Evolutionary conservation across 805 yeast genomes (phyloP), one percentile per base, ranked within the genome.

Genomic region (Starmerella floricola): DNA sequence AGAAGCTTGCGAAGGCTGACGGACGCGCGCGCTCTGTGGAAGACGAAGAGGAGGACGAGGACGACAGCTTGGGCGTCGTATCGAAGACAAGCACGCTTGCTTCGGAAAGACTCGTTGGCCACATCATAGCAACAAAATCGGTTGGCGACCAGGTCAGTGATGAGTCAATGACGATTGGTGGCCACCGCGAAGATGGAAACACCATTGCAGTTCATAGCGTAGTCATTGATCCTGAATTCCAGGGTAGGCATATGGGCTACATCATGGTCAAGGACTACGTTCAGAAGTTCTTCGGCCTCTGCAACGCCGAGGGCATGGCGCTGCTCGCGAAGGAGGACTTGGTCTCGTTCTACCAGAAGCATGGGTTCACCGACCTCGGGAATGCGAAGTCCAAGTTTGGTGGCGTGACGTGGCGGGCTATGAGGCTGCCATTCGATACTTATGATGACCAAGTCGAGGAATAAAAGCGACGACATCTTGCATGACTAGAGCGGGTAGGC

Each of bases 211-310:
- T 88, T 37, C 97, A 91, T 60, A 76, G 91, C 3, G 64, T 88
- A 19, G 87, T 76, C 2, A 74, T 91, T 21, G 76, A 76, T 52
- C 82, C 86, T 18, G 74, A 76, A 31, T 84, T 76, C 70, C 84
- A 79, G 59, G 83, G 87, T 45, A 73, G 76, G 62, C 83, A 82
- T 57, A 66, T 91, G 45, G 97, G 94, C 8, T 74, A 94, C 12
- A 66, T 86, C 45, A 64, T 88, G 56, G 62, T 88, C 55, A 85
- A 81, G 52, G 98, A 88, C 62, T 91, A 83, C 63, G 72, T 87
- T 47, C 96, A 91, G 61, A 83, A 88, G 57, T 66, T 88, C 61
- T 74, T 84, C 37, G 85, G 85, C 59, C 94, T 86, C 59, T 84
- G 78, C 52, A 77, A 85, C 47, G 95, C 91, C 35, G 82, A 77